Conservation (phyloP, 78 protist species). For the Dictyostelium citrinum region DNA sequence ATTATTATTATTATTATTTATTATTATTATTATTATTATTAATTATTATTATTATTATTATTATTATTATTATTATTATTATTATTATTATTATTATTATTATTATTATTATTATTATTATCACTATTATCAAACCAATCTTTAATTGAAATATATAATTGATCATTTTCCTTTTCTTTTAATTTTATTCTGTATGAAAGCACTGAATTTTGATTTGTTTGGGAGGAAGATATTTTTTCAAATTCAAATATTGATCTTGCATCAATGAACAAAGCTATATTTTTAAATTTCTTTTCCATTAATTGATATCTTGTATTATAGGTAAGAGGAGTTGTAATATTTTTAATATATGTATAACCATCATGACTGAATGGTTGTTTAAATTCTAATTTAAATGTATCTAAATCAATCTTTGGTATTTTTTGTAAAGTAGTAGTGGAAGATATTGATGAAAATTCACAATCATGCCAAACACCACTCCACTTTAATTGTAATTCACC, state of each 20-base stretch:
- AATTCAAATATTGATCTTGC: slow-evolving; percentile 20
- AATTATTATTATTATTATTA: too few relatives aligned
- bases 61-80: too few relatives aligned
- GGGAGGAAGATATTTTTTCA: neutral
- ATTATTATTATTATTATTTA: neutral
- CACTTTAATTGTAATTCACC: slow-evolving; percentile 46
- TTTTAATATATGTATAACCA: neutral
- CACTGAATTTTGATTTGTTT: neutral
- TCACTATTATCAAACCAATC: slow-evolving; percentile 20
- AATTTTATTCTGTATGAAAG: neutral
- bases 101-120: neutral
- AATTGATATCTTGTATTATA: neutral
- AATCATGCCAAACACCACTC: slow-evolving; percentile 14
- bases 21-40: neutral
- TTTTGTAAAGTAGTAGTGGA: neutral
- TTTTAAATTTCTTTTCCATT: neutral
- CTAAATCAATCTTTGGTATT: neutral
- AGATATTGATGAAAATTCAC: slow-evolving; percentile 13
- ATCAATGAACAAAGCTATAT: neutral
- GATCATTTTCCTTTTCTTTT: neutral
- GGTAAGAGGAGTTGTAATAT: slow-evolving; percentile 22
- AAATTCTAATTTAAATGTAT: slow-evolving; percentile 20
- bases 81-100: too few relatives aligned
- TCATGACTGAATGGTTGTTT: slow-evolving; percentile 19
- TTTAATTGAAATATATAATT: neutral